phyloP scores from a whole-genome alignment of 1,284 basidiomycete species.

The Exobasidium cylindrosporum region DNA sequence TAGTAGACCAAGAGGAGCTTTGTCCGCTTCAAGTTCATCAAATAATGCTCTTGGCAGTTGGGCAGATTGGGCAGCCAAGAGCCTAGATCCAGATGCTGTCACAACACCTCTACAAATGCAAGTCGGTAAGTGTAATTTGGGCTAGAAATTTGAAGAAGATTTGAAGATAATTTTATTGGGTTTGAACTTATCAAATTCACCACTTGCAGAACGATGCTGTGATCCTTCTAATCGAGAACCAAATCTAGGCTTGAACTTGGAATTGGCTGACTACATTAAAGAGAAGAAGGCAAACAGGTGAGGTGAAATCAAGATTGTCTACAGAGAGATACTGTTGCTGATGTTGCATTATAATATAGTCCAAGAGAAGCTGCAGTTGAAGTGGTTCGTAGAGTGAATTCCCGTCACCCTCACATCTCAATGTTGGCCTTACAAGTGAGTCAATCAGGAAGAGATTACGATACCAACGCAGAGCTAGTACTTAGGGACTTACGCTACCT shows the following conservation, averaged over 20 bases:
- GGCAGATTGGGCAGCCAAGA: conserved; percentile 47
- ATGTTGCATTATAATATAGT: too few relatives aligned
- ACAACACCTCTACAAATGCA: conserved; percentile 34
- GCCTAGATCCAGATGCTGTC: conserved; percentile 37
- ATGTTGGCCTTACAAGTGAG: conserved; percentile 69
- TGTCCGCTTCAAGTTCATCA: conserved; percentile 4
- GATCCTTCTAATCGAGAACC: conserved; percentile 81
- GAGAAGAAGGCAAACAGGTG: conserved; percentile 95
- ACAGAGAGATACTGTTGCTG: too few relatives aligned
- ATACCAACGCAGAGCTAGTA: neutral
- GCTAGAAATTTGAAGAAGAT: neutral
- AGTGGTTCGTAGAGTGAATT: conserved; percentile 76
- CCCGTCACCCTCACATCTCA: conserved; percentile 83
- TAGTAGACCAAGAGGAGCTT: conserved; percentile 9
- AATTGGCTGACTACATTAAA: conserved; percentile 90
- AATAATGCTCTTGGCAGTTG: conserved; percentile 28
- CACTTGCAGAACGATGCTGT: conserved; percentile 67
- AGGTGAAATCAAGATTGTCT: too few relatives aligned
- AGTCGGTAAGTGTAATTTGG: conserved; percentile 16
- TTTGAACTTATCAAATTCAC: neutral
- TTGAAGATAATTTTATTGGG: neutral
- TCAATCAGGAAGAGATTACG: too few relatives aligned
- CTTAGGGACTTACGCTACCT: neutral
- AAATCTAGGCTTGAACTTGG: conserved; percentile 86
- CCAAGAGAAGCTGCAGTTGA: conserved; percentile 85